These are phyloP conservation scores for Artemisia argyi DNA, from an alignment of 129 eudicot genomes.

Conservation along the genomic window DNA sequence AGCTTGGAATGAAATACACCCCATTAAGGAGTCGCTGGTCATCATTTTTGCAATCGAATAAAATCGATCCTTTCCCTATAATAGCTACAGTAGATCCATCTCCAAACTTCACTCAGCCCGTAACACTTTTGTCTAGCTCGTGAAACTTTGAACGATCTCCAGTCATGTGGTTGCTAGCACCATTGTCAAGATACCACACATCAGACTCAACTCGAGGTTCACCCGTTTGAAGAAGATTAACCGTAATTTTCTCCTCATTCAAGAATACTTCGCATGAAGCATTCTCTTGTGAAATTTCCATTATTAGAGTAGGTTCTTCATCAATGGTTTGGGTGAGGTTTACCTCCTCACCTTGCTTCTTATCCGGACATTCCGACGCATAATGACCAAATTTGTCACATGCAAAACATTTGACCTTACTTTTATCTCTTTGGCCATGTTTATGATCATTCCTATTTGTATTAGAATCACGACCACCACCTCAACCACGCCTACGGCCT, in stretches of 20 bases:
- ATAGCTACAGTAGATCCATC: neutral
- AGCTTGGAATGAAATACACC: slow-evolving; percentile 12
- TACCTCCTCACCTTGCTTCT: neutral
- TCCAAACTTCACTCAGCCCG: neutral
- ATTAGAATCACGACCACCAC: too few species aligned
- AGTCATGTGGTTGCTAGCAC: neutral
- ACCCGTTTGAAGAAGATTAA: too few species aligned
- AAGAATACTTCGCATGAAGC: too few species aligned
- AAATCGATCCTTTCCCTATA: slow-evolving; percentile 9
- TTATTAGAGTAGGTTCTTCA: too few species aligned
- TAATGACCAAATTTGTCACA: neutral
- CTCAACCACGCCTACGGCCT: too few species aligned
- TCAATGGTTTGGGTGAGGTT: neutral
- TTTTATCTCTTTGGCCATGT: neutral
- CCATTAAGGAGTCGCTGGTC: slow-evolving; percentile 6
- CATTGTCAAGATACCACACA: neutral
- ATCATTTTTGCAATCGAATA: slow-evolving; percentile 1
- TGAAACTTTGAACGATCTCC: slow-evolving; percentile 6
- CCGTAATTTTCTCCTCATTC: too few species aligned
- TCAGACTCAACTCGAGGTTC: too few species aligned
- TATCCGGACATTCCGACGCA: neutral
- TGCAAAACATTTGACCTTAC: neutral
- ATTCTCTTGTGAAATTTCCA: too few species aligned
- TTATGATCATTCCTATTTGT: too few species aligned
- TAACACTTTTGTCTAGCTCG: neutral